Evolutionary conservation across 441 rosid genomes (phyloP).

Genomic region (Adansonia rubrostipa): DNA sequence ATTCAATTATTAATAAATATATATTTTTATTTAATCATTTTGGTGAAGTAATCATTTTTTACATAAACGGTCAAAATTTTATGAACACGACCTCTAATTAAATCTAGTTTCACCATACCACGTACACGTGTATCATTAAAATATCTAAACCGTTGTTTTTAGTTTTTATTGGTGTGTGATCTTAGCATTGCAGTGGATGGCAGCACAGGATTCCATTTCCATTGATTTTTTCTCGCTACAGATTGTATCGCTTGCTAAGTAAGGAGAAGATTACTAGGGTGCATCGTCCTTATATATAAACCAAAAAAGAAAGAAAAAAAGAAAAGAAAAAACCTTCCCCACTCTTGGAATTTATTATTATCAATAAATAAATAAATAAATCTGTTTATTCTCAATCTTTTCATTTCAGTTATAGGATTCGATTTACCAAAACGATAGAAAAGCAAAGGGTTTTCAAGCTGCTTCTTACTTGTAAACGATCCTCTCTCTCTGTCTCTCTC

Average conservation of each 20-base stretch:
- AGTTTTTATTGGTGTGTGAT: not conserved
- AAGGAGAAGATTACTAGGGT: not conserved
- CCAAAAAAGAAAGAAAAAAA: not conserved
- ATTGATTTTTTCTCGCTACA: not conserved
- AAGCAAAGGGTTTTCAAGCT: not conserved
- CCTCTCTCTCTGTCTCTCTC: not conserved
- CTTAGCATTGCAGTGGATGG: not conserved
- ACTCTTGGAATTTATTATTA: not conserved
- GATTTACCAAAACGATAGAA: not conserved
- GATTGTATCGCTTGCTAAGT: not conserved
- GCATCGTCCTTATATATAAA: not conserved
- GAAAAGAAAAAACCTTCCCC: not conserved
- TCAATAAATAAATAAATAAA: not conserved
- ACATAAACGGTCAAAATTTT: not conserved
- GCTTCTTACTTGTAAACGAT: not conserved
- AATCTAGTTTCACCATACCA: not conserved
- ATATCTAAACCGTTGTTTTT: not conserved
- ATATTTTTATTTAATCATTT: too few species aligned
- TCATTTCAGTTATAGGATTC: conserved; percentile 6
- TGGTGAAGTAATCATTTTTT: not conserved
- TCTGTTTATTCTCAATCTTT: not conserved
- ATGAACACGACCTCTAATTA: not conserved
- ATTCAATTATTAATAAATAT: too few species aligned
- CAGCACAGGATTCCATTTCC: not conserved
- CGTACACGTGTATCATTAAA: not conserved